Base-by-base conservation (phyloP, 176 grass and related monocot species). In the Musa acuminata region DNA sequence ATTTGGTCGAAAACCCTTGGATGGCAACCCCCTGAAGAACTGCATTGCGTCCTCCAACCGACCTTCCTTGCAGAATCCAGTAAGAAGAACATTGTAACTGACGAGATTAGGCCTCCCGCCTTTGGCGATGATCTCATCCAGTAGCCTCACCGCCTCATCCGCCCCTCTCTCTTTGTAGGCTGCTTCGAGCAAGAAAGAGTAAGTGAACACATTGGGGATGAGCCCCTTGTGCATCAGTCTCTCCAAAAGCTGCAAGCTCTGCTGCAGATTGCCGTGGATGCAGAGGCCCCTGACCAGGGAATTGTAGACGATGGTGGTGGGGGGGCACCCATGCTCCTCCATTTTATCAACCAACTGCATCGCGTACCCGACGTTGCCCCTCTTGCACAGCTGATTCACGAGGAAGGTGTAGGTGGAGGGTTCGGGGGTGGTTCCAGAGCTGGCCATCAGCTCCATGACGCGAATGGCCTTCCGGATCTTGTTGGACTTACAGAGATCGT, bases 1-100 rank as follows among this genome's bases (percentile, higher is more conserved):
- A 21, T 75, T 82, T 11, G 80, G 80, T 12, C 19, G 67, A 51
- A 75, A 75, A 3, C 80, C 80, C 14, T 75, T 75, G 1, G 19
- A 74, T 13, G 80, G 80, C 24, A 82, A 17, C 12, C 35, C 11
- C 51, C 72, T 24, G 53, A 82, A 82, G 13, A 82, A 50, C 9
- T 14, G 25, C 3, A 75, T 51, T 9, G 80, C 80, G 19, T 70
- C 80, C 25, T 76, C 72, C 63, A 82, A 49, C 63, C 80, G 53
- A 59, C 80, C 72, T 64, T 82, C 80, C 72, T 82, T 82, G 80
- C 72, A 82, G 16, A 57, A 75, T 19, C 80, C 80, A 57, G 80
- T 75, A 53, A 82, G 72, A 23, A 82, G 25, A 11, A 82, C 80
- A 69, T 82, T 68, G 69, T 82, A 82, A 64, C 71, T 75, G 64